These are phyloP conservation scores for Hymenoscyphus fructigenus DNA, from an alignment of 2,329 filamentous ascomycete species.

Conservation along the genomic window DNA sequence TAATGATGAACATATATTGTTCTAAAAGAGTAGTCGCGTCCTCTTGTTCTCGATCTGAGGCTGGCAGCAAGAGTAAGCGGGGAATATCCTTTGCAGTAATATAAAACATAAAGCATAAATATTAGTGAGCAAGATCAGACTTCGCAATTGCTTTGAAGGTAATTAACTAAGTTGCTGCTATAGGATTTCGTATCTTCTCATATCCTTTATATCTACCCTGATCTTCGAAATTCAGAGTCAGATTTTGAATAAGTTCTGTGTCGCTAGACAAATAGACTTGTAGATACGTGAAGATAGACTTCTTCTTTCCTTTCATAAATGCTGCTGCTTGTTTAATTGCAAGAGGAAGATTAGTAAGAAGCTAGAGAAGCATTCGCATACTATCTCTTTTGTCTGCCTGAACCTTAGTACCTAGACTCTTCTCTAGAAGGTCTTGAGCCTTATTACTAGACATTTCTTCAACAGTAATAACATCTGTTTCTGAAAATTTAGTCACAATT, in stretches of 20 bases:
- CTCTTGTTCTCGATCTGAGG: conserved; percentile 31
- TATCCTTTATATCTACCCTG: conserved; percentile 5
- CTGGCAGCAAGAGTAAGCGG: conserved; percentile 24
- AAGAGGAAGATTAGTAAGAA: conserved; percentile 17
- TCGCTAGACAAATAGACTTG: conserved; percentile 9
- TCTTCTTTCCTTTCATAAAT: conserved; percentile 12
- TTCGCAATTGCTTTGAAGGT: conserved; percentile 7
- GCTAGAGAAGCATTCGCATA: conserved; percentile 7
- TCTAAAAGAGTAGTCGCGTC: conserved; percentile 11
- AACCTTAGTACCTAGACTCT: conserved; percentile 17
- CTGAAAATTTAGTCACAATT: conserved; percentile 7
- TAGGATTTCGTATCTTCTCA: conserved; percentile 2
- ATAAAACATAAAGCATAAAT: conserved; percentile 13
- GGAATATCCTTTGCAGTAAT: conserved; percentile 12
- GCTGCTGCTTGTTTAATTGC: conserved; percentile 21
- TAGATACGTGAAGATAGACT: conserved; percentile 13
- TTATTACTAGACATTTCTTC: conserved; percentile 9
- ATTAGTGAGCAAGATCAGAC: conserved; percentile 9
- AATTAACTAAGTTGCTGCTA: conserved; percentile 9
- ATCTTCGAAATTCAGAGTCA: conserved; percentile 8
- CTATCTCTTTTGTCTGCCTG: background rate
- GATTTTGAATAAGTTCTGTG: conserved; percentile 4
- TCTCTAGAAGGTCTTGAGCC: conserved; percentile 11
- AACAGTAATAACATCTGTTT: conserved; percentile 10
- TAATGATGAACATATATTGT: conserved; percentile 14